Evolutionary conservation across 2,329 filamentous ascomycete genomes (phyloP), one percentile per base, ranked within the genome.

Genomic region (Fusarium heterosporum): DNA sequence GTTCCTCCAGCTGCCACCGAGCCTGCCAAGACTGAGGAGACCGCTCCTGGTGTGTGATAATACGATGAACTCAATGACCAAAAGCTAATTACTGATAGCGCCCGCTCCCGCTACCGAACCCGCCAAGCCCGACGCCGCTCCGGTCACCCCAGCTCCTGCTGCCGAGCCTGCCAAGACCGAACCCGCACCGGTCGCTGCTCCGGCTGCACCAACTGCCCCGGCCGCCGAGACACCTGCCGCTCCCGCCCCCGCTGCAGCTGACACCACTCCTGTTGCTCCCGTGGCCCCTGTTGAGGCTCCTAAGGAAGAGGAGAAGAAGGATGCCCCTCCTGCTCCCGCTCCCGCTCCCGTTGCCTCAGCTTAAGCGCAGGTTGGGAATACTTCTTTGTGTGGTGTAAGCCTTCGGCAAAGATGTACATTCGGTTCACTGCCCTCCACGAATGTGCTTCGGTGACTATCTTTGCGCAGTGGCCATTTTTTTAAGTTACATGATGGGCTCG

Each of bases 301-400:
- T 6, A 71, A 70, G 59, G 72, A 71, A 64, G 71, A 71, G 61
- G 71, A 74, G 67, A 71, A 72, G 62, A 73, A 72, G 45, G 60
- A 63, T 8, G 30, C 64, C 41, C 66, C 72, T 30, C 50, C 73
- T 9, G 59, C 71, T 45, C 58, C 73, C 10, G 65, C 71, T 22
- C 67, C 72, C 13, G 68, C 66, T 25, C 68, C 74, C 25, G 61
- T 64, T 12, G 56, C 72, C 14, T 64, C 73, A 32, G 58, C 72
- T 49, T 75, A 66, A 60, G 38, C 28, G 38, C 17, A 34, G 16
- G 9, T 36, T 36, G 48, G 36, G 8, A 34, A 51, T 38, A 8
- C 4, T 40, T 11, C 3, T 13, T 43, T 50, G 40, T 55, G 32
- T 42, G n/a, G 32, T 34, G 40, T 29, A 53, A 52, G 29, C 32